Evolutionary conservation across 345 rosid genomes (phyloP).

Genomic region (Populus tremula): DNA sequence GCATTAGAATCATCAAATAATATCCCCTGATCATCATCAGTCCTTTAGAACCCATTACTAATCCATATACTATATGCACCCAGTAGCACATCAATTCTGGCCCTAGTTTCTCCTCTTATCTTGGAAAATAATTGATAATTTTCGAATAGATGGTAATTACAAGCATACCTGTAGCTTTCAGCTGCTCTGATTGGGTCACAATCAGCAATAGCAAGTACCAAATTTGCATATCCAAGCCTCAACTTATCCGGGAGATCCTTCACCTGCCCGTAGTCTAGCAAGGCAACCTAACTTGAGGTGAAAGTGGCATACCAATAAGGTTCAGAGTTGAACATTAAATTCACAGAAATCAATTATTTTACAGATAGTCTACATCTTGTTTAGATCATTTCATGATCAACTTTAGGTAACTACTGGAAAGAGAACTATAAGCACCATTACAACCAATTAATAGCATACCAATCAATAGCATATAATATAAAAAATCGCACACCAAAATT

Average conservation of each 20-base stretch:
- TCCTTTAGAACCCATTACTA: not conserved
- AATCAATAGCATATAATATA: not conserved
- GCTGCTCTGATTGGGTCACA: slow-evolving; percentile 51
- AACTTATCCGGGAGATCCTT: slow-evolving; percentile 84
- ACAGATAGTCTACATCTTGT: not conserved
- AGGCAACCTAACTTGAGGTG: slow-evolving; percentile 58
- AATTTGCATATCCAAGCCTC: slow-evolving; percentile 83
- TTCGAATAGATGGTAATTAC: not conserved
- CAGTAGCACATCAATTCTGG: not conserved
- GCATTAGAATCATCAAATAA: not conserved
- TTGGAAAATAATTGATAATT: not conserved
- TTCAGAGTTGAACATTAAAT: slow-evolving; percentile 8
- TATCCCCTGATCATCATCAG: not conserved
- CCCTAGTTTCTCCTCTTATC: slow-evolving; percentile 10
- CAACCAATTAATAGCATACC: not conserved
- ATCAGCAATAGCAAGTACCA: slow-evolving; percentile 86
- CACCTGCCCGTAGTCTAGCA: slow-evolving; percentile 95
- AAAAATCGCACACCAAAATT: not conserved
- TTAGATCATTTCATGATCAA: not conserved
- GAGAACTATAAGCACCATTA: not conserved
- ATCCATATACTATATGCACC: not conserved
- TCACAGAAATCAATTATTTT: not conserved
- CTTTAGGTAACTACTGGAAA: not conserved
- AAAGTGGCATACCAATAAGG: slow-evolving; percentile 20
- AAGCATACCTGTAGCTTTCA: slow-evolving; percentile 73